These are phyloP conservation scores for Viridothelium virens DNA, from an alignment of 495 filamentous ascomycete species.

Conservation along the genomic window DNA sequence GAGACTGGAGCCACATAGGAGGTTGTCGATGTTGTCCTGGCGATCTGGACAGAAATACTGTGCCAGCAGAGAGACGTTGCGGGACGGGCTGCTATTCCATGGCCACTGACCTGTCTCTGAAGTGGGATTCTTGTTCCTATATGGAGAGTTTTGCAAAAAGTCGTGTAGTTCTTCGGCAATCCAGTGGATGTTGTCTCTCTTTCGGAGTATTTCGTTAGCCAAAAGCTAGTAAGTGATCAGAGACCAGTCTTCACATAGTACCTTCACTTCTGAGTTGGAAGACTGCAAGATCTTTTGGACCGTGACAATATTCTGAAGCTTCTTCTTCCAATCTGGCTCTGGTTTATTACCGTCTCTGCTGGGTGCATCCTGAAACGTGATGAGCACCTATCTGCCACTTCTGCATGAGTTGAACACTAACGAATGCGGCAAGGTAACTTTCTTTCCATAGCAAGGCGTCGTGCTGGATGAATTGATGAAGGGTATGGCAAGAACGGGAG, in stretches of 20 bases:
- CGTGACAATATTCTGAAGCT: slow-evolving; percentile 43
- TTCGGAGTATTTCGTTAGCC: neutral
- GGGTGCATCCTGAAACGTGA: slow-evolving; percentile 36
- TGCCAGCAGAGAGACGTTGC: slow-evolving; percentile 31
- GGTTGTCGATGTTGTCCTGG: slow-evolving; percentile 37
- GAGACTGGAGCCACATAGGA: slow-evolving; percentile 47
- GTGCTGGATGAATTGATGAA: slow-evolving; percentile 42
- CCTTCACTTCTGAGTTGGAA: slow-evolving; percentile 35
- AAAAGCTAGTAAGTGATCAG: neutral
- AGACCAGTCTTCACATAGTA: neutral
- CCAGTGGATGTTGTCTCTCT: slow-evolving; percentile 11
- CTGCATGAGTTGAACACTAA: slow-evolving; percentile 19
- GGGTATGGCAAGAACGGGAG: slow-evolving; percentile 40
- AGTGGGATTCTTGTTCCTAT: neutral
- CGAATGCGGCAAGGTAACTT: slow-evolving; percentile 44
- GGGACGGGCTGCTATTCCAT: slow-evolving; percentile 18
- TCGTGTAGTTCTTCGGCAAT: slow-evolving; percentile 23
- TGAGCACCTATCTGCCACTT: neutral
- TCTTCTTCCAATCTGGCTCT: slow-evolving; percentile 44
- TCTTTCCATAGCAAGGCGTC: slow-evolving; percentile 48
- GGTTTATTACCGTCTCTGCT: slow-evolving; percentile 14
- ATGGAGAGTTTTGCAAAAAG: slow-evolving; percentile 28
- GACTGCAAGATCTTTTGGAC: slow-evolving; percentile 40
- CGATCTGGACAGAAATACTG: slow-evolving; percentile 26
- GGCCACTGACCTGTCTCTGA: neutral